These are phyloP conservation scores for Acorus calamus DNA, from an alignment of 106 monocot species.

Conservation along the genomic window DNA sequence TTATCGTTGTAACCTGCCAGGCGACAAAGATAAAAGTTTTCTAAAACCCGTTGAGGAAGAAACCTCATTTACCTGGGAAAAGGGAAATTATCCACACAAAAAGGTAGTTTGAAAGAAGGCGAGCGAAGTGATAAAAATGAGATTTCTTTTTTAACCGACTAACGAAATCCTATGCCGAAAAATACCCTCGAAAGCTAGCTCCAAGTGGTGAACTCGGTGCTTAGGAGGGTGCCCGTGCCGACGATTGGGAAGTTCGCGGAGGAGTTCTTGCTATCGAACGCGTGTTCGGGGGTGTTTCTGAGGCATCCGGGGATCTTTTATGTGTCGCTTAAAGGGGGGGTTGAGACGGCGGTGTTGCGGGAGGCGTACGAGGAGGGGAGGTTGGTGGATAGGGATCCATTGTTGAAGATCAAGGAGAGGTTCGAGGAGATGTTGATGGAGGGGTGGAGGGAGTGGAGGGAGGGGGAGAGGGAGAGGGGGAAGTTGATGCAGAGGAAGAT, in stretches of 20 bases:
- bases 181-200: too few relatives aligned
- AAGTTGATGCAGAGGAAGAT: constrained; percentile 31
- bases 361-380: constrained; percentile 59
- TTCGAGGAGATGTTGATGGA: constrained; percentile 70
- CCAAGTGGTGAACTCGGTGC: too few relatives aligned
- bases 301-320: constrained; percentile 89
- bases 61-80: too few relatives aligned
- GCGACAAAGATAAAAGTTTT: too few relatives aligned
- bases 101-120: too few relatives aligned
- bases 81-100: too few relatives aligned
- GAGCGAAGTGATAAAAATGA: too few relatives aligned
- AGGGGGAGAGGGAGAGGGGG: constrained; percentile 31
- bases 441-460: constrained; percentile 52
- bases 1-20: constrained; percentile 58
- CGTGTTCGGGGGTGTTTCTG: constrained; percentile 52
- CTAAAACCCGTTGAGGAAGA: too few relatives aligned
- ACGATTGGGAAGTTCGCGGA: constrained; percentile 66
- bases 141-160: too few relatives aligned
- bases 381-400: constrained; percentile 65
- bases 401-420: constrained; percentile 70
- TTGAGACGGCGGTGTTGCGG: constrained; percentile 82
- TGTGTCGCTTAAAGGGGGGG: constrained; percentile 78
- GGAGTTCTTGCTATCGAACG: constrained; percentile 75
- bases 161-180: too few relatives aligned
- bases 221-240: constrained; percentile 52